phyloP scores from a whole-genome alignment of 2,329 filamentous ascomycete species.

The Lecanoromycetidae sp. region DNA sequence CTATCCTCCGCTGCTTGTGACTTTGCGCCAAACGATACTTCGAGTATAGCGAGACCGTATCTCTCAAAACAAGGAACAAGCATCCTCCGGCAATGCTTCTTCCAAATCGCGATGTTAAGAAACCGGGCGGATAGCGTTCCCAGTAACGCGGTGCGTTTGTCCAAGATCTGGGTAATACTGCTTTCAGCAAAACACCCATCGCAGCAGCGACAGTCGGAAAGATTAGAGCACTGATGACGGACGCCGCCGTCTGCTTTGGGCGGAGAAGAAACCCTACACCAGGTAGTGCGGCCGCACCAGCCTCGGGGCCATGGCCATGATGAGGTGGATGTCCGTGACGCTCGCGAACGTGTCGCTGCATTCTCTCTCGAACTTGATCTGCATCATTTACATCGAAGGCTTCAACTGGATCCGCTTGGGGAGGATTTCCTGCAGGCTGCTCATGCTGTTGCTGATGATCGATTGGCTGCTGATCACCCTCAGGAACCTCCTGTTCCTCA shows the following conservation, averaged over 20 bases:
- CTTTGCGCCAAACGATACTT: slow-evolving; percentile 37
- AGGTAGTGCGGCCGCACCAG: background rate
- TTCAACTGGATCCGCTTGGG: background rate
- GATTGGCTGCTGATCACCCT: slow-evolving; percentile 25
- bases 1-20: slow-evolving; percentile 34
- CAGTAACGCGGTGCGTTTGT: slow-evolving; percentile 35
- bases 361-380: background rate
- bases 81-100: slow-evolving; percentile 80
- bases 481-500: slow-evolving; percentile 31
- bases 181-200: slow-evolving; percentile 62
- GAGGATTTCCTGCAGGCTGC: background rate
- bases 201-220: slow-evolving; percentile 71
- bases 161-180: slow-evolving; percentile 57
- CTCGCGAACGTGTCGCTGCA: slow-evolving; percentile 7
- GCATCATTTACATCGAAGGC: background rate
- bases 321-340: background rate
- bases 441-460: slow-evolving; percentile 15
- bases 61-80: slow-evolving; percentile 73
- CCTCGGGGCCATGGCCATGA: background rate
- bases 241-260: slow-evolving; percentile 14
- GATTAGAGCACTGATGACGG: slow-evolving; percentile 53
- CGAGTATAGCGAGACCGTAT: slow-evolving; percentile 49
- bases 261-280: background rate
- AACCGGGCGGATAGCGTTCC: slow-evolving; percentile 37
- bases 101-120: slow-evolving; percentile 78